These are phyloP conservation scores for Aureobasidium melanogenum DNA, from an alignment of 2,329 filamentous ascomycete genomes.

Conservation along the genomic window DNA sequence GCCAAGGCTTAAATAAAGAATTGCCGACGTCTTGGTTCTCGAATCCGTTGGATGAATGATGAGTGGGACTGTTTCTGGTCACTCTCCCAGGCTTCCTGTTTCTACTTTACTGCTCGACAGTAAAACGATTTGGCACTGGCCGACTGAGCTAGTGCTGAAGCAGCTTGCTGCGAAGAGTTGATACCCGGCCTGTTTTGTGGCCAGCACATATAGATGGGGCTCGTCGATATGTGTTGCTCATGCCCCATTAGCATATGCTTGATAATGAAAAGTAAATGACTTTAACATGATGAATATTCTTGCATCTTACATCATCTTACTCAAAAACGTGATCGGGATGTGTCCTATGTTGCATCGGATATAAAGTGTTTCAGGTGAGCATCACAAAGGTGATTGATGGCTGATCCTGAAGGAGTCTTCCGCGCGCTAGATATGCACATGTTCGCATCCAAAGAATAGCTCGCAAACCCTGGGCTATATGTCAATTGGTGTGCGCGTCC, in stretches of 20 bases:
- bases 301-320: background rate
- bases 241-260: slow-evolving; percentile 4
- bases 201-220: slow-evolving; percentile 2
- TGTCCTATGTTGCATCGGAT: background rate
- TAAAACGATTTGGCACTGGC: background rate
- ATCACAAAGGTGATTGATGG: background rate
- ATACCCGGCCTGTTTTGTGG: slow-evolving; percentile 2
- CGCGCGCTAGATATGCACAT: background rate
- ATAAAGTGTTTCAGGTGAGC: too few species aligned
- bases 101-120: background rate
- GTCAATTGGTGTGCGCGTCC: background rate
- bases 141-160: background rate
- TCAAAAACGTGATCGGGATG: background rate
- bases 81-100: background rate
- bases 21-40: background rate
- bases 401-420: background rate
- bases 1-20: slow-evolving; percentile 47
- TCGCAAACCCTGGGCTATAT: background rate
- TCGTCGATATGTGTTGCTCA: background rate
- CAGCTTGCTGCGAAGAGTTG: slow-evolving; percentile 10
- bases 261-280: slow-evolving; percentile 12
- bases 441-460: background rate
- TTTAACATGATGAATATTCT: background rate
- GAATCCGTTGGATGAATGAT: background rate
- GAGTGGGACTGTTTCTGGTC: background rate